Percentiles rank a stretch among this genome's conserved stretches.
These are phyloP conservation scores for Aspergillaceae sp. DNA, from an alignment of 2,329 filamentous ascomycete species.

Conservation along the genomic window DNA sequence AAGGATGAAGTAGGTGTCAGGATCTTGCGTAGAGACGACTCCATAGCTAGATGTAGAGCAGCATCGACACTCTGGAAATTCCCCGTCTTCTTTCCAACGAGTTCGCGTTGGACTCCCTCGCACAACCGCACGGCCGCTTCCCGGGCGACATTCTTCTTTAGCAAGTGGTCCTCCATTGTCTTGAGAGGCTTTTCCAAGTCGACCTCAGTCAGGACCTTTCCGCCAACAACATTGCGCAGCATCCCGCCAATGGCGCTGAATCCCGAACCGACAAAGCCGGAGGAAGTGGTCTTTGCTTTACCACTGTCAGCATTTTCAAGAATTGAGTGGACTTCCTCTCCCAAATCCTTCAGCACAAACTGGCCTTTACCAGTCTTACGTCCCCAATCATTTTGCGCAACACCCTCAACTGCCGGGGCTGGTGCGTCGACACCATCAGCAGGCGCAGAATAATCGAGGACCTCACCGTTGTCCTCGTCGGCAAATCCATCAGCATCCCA, in stretches of 20 bases:
- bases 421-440: slow-evolving; percentile 49
- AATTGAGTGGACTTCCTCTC: slow-evolving; percentile 87
- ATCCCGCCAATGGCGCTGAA: slow-evolving; percentile 77
- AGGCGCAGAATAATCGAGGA: slow-evolving; percentile 80
- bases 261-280: slow-evolving; percentile 67
- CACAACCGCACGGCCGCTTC: slow-evolving; percentile 89
- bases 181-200: slow-evolving; percentile 90
- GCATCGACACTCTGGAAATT: slow-evolving; percentile 84
- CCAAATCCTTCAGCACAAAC: slow-evolving; percentile 87
- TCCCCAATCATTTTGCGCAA: slow-evolving; percentile 76
- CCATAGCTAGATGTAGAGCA: slow-evolving; percentile 77
- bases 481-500: slow-evolving; percentile 88
- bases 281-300: slow-evolving; percentile 41
- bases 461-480: slow-evolving; percentile 69
- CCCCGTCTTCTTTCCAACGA: slow-evolving; percentile 82
- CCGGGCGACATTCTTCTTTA: slow-evolving; percentile 92
- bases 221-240: slow-evolving; percentile 90
- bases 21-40: slow-evolving; percentile 86
- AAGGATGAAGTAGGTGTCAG: slow-evolving; percentile 91
- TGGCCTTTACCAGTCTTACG: slow-evolving; percentile 77
- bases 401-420: slow-evolving; percentile 57
- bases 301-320: slow-evolving; percentile 69
- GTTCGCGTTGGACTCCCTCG: slow-evolving; percentile 80
- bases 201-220: slow-evolving; percentile 80
- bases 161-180: slow-evolving; percentile 88